Evolutionary conservation across 768 basidiomycete species (phyloP).

Genomic region (Melanogaster broomeanus): DNA sequence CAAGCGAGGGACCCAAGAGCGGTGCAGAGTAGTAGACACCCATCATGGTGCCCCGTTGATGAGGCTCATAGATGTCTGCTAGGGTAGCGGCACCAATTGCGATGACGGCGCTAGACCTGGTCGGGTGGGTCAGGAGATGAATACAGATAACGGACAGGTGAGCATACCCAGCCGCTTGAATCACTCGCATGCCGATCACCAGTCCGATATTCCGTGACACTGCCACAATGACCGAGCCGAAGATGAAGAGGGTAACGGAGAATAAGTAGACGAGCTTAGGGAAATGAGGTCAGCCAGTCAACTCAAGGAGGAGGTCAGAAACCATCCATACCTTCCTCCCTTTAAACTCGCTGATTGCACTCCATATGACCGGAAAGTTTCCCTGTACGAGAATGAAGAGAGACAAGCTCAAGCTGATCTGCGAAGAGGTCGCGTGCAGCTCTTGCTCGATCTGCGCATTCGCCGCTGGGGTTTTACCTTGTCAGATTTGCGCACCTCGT

Average conservation of each 20-base stretch:
- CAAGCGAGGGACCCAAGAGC: constrained; percentile 66
- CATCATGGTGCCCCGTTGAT: constrained; percentile 81
- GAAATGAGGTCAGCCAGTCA: background rate
- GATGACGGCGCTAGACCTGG: constrained; percentile 67
- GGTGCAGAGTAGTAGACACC: constrained; percentile 83
- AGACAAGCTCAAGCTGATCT: constrained; percentile 71
- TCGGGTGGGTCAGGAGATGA: background rate
- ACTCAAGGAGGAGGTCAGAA: background rate
- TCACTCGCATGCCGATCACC: constrained; percentile 65
- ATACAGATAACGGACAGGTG: background rate
- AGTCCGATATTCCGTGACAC: constrained; percentile 53
- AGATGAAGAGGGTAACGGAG: constrained; percentile 52
- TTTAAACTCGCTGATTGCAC: constrained; percentile 49
- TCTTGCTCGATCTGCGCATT: constrained; percentile 63
- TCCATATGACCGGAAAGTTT: constrained; percentile 38
- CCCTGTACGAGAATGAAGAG: constrained; percentile 77
- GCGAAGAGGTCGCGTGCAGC: constrained; percentile 57
- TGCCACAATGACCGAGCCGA: constrained; percentile 61
- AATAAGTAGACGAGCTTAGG: constrained; percentile 56
- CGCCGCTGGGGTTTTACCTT: constrained; percentile 48
- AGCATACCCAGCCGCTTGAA: constrained; percentile 66
- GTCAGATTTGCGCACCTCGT: background rate
- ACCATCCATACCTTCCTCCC: constrained; percentile 59
- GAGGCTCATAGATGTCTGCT: constrained; percentile 77
- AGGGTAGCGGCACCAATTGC: constrained; percentile 70